Evolutionary conservation across 2,329 filamentous ascomycete genomes (phyloP), one percentile per base, ranked within the genome.

Genomic region (Claviceps spartinae): DNA sequence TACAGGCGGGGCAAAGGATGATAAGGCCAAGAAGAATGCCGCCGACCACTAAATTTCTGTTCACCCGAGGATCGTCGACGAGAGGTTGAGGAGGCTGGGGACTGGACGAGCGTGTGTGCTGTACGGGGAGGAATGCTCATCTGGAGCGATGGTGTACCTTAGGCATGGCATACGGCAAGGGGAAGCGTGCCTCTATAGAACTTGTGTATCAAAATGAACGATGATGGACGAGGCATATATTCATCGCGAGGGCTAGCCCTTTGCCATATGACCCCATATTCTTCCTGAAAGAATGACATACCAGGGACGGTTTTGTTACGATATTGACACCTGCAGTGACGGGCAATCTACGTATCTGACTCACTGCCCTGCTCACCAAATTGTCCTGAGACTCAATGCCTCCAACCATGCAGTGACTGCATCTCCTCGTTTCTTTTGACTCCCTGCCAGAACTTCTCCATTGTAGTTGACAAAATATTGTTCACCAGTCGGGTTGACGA

Each of bases 1-100:
- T 48, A 58, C 62, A 97, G 91, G 82, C 76, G 87, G 86, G 76
- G 96, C 81, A 82, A 94, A 90, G 83, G 94, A 95, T 78, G 91
- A 97, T 74, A 74, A 76, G 62, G 71, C 69, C 61, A 77, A 74
- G 69, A 60, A 34, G 30, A 34, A 34, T 34, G 30, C 66, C 52
- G 66, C 64, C 47, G 64, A 63, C 52, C 75, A 78, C 66, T 78
- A 76, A 66, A 52, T 40, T n/a, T 40, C 7, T 40, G n/a, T 40
- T 7, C 38, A 14, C 14, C n/a, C 7, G 14, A n/a, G 38, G 38
- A 40, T 14, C 38, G 38, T 2, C 14, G 47, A 48, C 22, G 59
- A 59, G 54, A 57, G 14, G 3, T 56, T 53, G 26, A 22, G 36
- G 38, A 30, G 43, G 24, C 16, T 46, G 43, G 43, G 24, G 18